Evolutionary conservation across 2,329 filamentous ascomycete genomes (phyloP).

Genomic region (Aureobasidium sp.): DNA sequence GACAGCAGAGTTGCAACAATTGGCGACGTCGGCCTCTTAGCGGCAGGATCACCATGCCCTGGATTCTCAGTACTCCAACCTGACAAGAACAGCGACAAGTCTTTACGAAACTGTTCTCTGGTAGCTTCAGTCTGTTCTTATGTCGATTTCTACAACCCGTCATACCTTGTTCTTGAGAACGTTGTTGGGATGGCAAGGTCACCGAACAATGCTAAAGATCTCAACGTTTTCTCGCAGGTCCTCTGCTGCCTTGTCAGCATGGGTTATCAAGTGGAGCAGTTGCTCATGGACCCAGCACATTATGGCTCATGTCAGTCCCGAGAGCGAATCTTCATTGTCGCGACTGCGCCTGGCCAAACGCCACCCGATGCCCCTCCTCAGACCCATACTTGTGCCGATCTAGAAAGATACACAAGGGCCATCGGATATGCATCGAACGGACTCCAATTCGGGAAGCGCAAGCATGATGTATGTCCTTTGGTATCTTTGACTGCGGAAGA

Average conservation of each 20-base stretch:
- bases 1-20: constrained; percentile 43
- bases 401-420: constrained; percentile 28
- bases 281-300: constrained; percentile 60
- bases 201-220: constrained; percentile 26
- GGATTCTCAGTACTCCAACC: constrained; percentile 61
- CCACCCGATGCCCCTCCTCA: constrained; percentile 48
- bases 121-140: constrained; percentile 67
- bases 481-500: constrained; percentile 44
- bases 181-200: constrained; percentile 54
- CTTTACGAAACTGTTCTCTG: constrained; percentile 64
- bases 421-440: constrained; percentile 55
- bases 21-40: constrained; percentile 59
- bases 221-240: constrained; percentile 65
- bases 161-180: constrained; percentile 72
- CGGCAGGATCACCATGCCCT: constrained; percentile 67
- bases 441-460: constrained; percentile 48
- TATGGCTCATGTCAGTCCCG: constrained; percentile 59
- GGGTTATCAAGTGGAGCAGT: constrained; percentile 65
- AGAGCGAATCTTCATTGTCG: constrained; percentile 59
- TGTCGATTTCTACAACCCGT: constrained; percentile 64
- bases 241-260: constrained; percentile 64
- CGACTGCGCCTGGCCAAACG: constrained; percentile 56
- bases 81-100: constrained; percentile 44
- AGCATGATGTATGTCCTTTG: constrained; percentile 50
- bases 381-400: constrained; percentile 45